Evolutionary conservation across 176 grass and related monocot species (phyloP).

Genomic region (Saccharum spontaneum): DNA sequence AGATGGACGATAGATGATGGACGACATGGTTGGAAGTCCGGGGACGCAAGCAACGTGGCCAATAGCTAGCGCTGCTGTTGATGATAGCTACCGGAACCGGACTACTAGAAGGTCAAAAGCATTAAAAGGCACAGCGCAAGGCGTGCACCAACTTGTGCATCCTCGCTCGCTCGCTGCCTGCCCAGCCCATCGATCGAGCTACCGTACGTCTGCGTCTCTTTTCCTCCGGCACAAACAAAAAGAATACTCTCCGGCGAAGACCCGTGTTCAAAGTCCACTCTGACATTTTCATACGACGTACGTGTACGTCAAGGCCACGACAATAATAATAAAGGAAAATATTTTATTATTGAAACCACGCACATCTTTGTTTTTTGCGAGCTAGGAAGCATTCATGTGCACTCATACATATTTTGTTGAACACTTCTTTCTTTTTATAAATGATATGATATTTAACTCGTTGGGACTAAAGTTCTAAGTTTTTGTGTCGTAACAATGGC

Average conservation of each 20-base stretch:
- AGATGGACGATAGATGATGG: background rate
- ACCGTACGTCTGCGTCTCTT: background rate
- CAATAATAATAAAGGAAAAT: background rate
- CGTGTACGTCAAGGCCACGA: background rate
- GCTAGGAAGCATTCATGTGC: background rate
- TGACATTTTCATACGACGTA: background rate
- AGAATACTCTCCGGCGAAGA: conserved; percentile 24
- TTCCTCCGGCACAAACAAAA: conserved; percentile 12
- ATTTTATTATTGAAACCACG: background rate
- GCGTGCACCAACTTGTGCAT: conserved; percentile 40
- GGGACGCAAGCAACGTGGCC: conserved; percentile 47
- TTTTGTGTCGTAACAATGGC: background rate
- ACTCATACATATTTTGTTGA: background rate
- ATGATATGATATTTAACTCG: background rate
- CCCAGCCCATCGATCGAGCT: background rate
- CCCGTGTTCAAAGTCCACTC: conserved; percentile 48
- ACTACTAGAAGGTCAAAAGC: conserved; percentile 58
- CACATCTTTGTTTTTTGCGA: background rate
- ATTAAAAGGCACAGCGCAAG: conserved; percentile 44
- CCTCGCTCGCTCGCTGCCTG: background rate
- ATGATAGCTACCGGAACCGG: conserved; percentile 40
- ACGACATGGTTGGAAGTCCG: conserved; percentile 28
- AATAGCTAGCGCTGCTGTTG: background rate
- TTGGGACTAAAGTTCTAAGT: too few relatives aligned
- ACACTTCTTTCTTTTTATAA: background rate